Percentiles rank a stretch among this genome's conserved stretches.
Evolutionary conservation across 1,284 basidiomycete genomes (phyloP).

Genomic region (Kwoniella shivajii): DNA sequence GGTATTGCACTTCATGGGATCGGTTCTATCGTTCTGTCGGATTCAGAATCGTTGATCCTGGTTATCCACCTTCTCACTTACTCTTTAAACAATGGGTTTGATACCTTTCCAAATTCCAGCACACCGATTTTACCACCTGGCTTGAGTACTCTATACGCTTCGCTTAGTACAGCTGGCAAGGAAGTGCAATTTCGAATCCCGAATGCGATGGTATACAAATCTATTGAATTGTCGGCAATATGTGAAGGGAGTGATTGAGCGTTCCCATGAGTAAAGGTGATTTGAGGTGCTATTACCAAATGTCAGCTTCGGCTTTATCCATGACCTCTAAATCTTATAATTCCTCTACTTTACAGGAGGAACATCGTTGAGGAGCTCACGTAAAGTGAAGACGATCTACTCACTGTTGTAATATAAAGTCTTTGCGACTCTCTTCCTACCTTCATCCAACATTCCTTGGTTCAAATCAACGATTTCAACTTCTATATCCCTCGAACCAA

Average conservation of each 20-base stretch:
- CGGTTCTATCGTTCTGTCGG: too few species aligned
- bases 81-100: constrained; percentile 83
- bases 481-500: constrained; percentile 81
- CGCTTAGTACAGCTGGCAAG: constrained; percentile 80
- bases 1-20: too few species aligned
- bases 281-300: constrained; percentile 73
- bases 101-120: constrained; percentile 94
- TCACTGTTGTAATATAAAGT: constrained; percentile 95
- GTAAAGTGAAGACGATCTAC: constrained; percentile 55
- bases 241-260: constrained; percentile 75
- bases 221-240: constrained; percentile 75
- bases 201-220: constrained; percentile 98
- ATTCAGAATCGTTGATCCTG: not conserved
- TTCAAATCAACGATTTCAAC: constrained; percentile 97
- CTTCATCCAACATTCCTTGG: constrained; percentile 91
- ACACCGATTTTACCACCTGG: constrained; percentile 95
- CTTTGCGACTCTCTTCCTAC: constrained; percentile 84
- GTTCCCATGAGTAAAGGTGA: constrained; percentile 90
- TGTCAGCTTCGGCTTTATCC: constrained; percentile 1
- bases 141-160: constrained; percentile 93
- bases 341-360: too few species aligned
- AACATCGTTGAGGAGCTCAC: too few species aligned
- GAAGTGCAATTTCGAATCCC: constrained; percentile 98
- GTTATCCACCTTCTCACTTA: constrained; percentile 55
- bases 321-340: too few species aligned